Base-by-base conservation (phyloP, 129 eudicot genomes). In the Lactuca sativa region DNA sequence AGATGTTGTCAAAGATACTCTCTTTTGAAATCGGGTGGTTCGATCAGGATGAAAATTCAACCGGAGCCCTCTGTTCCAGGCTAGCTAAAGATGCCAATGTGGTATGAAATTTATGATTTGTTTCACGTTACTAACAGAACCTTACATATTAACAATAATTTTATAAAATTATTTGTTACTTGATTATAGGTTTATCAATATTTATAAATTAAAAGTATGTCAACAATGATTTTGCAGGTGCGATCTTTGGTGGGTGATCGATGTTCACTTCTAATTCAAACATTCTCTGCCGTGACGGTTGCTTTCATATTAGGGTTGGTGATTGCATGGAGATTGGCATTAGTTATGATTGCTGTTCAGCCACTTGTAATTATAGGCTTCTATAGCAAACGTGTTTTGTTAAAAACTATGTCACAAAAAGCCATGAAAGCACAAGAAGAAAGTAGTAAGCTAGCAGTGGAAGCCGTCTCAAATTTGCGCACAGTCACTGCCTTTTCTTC, bases 21-120 rank as follows among this genome's bases (percentile, higher is more conserved):
- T 87, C 96, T 6, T 95, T 90, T 34, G 99, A 95, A 71, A 82
- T 95, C 21, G 99, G 96, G 69, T 95, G 97, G 99, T 95, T 83
- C 64, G 97, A 95, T 75, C 78, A 82, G 69, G 95, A 87, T 33
- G 89, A 85, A 60, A 95, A 95, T 84, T 69, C 93, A 16, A 95
- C 89, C 1, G 97, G 99, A 54, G 88, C 97, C 59, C 61, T 95
- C 56, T 95, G 99, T 79, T 82, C 96, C 16, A 69, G 99, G 61
- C 93, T 95, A 3, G 85, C 97, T 61, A 95, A 90, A 78, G 99
- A 95, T 58, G 93, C 99, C 81, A 90, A 77, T 77, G 95, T 90
- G 93, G 99, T 95, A 86, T 16, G 87, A 32, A 72, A 14, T 33
- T 38, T 36, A 47, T 17, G 2, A 12, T 40, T 0, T 21, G 21